Percentiles rank a stretch among this genome's conserved stretches.
These are phyloP conservation scores for Neonectria coccinea DNA, from an alignment of 2,329 filamentous ascomycete genomes.

Conservation along the genomic window DNA sequence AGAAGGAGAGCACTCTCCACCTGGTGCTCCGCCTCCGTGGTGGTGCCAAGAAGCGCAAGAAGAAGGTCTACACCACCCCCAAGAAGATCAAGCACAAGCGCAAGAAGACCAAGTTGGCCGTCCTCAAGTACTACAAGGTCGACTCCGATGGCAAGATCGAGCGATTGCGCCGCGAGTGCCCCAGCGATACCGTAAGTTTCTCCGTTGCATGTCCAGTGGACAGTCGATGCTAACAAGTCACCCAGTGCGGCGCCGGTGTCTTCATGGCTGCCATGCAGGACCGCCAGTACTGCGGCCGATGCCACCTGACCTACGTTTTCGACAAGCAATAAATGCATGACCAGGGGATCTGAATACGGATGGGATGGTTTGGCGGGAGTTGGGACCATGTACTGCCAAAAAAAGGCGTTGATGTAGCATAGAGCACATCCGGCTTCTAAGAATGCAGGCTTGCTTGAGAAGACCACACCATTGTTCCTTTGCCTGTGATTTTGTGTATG, in stretches of 20 bases:
- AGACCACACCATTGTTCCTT: conserved; percentile 32
- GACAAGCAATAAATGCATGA: conserved; percentile 69
- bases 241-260: conserved; percentile 97
- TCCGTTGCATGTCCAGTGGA: background rate
- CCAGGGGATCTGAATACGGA: conserved; percentile 44
- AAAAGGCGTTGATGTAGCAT: conserved; percentile 59
- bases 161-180: conserved; percentile 98
- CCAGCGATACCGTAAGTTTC: conserved; percentile 81
- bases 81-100: conserved; percentile 99
- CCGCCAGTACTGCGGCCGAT: conserved; percentile 93
- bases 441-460: conserved; percentile 55
- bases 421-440: conserved; percentile 56
- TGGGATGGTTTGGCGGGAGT: conserved; percentile 48
- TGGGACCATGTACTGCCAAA: conserved; percentile 49
- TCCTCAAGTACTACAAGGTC: conserved; percentile 99
- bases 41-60: conserved; percentile 99
- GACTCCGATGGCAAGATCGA: conserved; percentile 99
- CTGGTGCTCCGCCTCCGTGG: conserved; percentile 97
- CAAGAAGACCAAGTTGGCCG: conserved; percentile 99
- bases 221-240: conserved; percentile 49
- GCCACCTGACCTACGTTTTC: conserved; percentile 80
- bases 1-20: conserved; percentile 99
- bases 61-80: conserved; percentile 99
- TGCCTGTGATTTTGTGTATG: conserved; percentile 4
- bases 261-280: conserved; percentile 99